These are phyloP conservation scores for Phytophthora kernoviae DNA, from an alignment of 352 stramenopile genomes.

Conservation along the genomic window DNA sequence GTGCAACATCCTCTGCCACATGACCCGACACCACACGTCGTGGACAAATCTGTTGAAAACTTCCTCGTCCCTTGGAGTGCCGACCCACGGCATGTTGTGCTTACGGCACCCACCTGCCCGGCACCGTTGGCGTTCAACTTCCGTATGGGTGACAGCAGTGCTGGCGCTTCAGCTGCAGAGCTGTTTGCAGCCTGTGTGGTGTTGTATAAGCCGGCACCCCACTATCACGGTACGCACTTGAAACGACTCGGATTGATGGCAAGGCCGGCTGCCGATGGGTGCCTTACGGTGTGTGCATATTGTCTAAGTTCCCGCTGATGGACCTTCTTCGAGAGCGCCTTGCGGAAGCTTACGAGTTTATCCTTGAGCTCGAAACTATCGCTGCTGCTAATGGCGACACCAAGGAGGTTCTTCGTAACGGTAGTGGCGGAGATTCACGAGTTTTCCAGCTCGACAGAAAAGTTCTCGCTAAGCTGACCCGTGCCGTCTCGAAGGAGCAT, in stretches of 20 bases:
- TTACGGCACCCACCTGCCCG: constrained; percentile 49
- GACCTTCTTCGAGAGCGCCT: constrained; percentile 81
- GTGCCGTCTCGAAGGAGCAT: constrained; percentile 69
- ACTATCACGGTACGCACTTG: constrained; percentile 61
- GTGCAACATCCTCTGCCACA: constrained; percentile 59
- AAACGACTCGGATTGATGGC: constrained; percentile 59
- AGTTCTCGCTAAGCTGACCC: constrained; percentile 75
- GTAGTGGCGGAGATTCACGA: constrained; percentile 15
- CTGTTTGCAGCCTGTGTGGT: constrained; percentile 80
- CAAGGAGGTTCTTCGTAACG: constrained; percentile 15
- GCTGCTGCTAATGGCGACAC: constrained; percentile 29
- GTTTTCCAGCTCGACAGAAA: constrained; percentile 82
- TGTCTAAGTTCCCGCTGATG: constrained; percentile 85
- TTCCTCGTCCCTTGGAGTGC: constrained; percentile 72
- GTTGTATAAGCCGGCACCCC: constrained; percentile 81
- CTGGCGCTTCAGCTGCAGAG: constrained; percentile 59
- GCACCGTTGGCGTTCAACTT: constrained; percentile 76
- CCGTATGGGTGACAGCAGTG: constrained; percentile 75
- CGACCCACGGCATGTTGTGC: constrained; percentile 48
- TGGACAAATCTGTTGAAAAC: constrained; percentile 76
- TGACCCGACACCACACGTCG: constrained; percentile 42
- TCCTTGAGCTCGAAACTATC: constrained; percentile 73
- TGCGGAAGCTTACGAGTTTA: constrained; percentile 82
- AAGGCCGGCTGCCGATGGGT: constrained; percentile 61
- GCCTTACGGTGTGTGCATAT: constrained; percentile 78